Conservation (phyloP, 139 green algal species). For the Chlamydomonas asymmetrica region DNA sequence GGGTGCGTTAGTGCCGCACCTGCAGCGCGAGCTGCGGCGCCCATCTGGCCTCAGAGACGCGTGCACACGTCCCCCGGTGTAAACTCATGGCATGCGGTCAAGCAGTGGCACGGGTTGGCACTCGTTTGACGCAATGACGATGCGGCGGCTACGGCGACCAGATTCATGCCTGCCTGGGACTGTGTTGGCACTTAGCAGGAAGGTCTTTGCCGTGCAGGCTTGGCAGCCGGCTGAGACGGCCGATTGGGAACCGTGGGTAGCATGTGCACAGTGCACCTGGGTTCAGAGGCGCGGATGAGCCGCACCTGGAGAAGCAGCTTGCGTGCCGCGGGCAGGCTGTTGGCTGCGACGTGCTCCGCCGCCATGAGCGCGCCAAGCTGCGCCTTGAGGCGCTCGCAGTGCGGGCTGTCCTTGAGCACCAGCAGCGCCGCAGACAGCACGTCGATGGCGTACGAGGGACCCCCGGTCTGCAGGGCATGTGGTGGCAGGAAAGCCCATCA, state of each 20-base stretch:
- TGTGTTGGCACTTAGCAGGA: no score
- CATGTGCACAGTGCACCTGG: no score
- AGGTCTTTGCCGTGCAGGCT: no score
- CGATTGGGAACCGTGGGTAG: no score
- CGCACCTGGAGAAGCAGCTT: constrained; percentile 58
- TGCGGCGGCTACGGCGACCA: no score
- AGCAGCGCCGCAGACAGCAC: constrained; percentile 33
- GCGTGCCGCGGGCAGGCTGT: constrained; percentile 41
- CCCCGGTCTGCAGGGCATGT: no score
- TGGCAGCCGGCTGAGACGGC: no score
- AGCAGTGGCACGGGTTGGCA: no score
- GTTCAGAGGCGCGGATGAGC: background rate
- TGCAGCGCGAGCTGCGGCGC: background rate
- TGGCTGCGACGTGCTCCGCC: constrained; percentile 35
- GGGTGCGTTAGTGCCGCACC: background rate
- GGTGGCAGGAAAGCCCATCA: no score
- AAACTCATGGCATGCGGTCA: no score
- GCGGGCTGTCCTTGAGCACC: constrained; percentile 18
- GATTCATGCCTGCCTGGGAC: no score
- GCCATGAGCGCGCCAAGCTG: constrained; percentile 47
- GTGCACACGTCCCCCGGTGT: background rate
- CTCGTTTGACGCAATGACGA: no score
- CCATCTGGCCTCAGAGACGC: background rate
- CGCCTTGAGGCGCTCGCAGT: constrained; percentile 31
- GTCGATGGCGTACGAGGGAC: constrained; percentile 15